Evolutionary conservation across 2,329 filamentous ascomycete genomes (phyloP).

Genomic region (Monosporascus sp.): DNA sequence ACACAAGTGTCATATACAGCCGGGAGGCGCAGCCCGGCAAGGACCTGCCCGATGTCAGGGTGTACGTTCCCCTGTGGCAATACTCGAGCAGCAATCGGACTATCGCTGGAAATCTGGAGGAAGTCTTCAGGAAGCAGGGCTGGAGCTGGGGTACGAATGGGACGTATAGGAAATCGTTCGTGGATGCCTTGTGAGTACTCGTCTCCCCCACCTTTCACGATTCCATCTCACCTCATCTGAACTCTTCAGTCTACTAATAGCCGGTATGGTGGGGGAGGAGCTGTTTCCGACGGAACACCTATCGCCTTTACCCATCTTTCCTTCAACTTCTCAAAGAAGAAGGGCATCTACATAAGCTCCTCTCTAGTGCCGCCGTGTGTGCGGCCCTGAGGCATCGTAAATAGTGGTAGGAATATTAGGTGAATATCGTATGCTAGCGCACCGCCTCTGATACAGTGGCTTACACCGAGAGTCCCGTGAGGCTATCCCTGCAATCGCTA

Average conservation of each 20-base stretch:
- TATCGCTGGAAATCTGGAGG: not conserved
- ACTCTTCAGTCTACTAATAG: not conserved
- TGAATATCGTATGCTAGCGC: too few relatives aligned
- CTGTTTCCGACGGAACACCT: not conserved
- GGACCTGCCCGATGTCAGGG: slow-evolving; percentile 18
- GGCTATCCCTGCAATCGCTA: too few relatives aligned
- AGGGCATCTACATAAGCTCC: not conserved
- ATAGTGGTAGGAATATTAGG: not conserved
- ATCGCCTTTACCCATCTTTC: not conserved
- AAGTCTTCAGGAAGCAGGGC: not conserved
- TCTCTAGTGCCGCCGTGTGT: not conserved
- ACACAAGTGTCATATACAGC: slow-evolving; percentile 17
- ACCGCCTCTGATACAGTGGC: too few relatives aligned
- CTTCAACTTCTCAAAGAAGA: not conserved
- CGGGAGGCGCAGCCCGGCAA: slow-evolving; percentile 21
- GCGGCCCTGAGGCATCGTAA: not conserved
- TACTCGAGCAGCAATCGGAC: slow-evolving; percentile 1
- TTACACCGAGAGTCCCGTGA: too few relatives aligned
- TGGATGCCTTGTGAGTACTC: not conserved
- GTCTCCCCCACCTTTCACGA: not conserved
- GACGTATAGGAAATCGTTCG: not conserved
- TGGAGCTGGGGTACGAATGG: not conserved
- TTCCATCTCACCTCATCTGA: not conserved
- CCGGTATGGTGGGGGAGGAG: not conserved
- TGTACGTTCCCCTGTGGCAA: slow-evolving; percentile 22